A percentile compares a stretch with the other conserved stretches of the same genome.
phyloP scores from a whole-genome alignment of 176 grass and related monocot species.

The Themeda triandra region DNA sequence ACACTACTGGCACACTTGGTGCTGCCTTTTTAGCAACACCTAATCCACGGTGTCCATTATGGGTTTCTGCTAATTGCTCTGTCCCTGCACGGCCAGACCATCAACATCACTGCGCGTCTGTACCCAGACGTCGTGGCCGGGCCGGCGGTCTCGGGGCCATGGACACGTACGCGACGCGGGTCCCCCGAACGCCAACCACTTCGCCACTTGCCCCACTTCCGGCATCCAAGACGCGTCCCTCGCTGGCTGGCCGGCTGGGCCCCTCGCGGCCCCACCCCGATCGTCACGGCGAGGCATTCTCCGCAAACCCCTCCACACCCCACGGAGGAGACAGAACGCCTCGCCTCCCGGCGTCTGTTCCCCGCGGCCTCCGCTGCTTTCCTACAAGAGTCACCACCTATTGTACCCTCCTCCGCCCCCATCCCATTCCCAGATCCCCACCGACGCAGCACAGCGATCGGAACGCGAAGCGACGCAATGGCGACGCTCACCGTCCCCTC shows the following conservation, averaged over 20 bases:
- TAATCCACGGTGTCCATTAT: conserved; percentile 6
- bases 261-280: background rate
- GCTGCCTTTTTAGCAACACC: background rate
- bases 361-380: background rate
- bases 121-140: background rate
- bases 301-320: background rate
- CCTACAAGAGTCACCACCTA: no score
- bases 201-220: background rate
- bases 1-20: background rate
- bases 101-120: background rate
- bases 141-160: background rate
- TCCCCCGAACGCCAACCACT: background rate
- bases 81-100: background rate
- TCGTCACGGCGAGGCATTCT: background rate
- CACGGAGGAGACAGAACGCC: background rate
- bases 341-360: background rate
- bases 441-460: background rate
- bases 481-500: conserved; percentile 69
- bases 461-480: conserved; percentile 39
- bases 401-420: background rate
- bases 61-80: background rate
- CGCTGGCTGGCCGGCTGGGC: background rate
- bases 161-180: conserved; percentile 10
- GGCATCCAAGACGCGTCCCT: background rate
- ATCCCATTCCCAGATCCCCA: conserved; percentile 13